Conservation (phyloP, 1,139 yeast species). For the Yamadazyma diddensiae region DNA sequence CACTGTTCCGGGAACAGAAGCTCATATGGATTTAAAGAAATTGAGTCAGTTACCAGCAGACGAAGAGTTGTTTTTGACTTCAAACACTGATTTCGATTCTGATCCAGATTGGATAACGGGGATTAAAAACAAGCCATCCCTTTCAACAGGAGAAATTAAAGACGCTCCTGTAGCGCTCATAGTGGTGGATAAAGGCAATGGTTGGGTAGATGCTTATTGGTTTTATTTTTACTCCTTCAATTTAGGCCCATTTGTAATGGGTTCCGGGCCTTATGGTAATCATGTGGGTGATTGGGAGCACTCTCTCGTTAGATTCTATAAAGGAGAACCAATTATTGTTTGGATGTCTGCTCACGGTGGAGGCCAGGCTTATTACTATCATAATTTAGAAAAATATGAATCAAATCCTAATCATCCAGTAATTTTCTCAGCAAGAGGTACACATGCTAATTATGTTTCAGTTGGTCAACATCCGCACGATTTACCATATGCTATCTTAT, state of each 20-base stretch:
- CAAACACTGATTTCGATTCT: slow-evolving; percentile 64
- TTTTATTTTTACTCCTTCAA: slow-evolving; percentile 93
- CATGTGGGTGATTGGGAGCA: slow-evolving; percentile 99
- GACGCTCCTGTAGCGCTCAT: slow-evolving; percentile 80
- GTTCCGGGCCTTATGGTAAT: slow-evolving; percentile 94
- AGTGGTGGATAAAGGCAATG: slow-evolving; percentile 89
- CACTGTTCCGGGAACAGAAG: slow-evolving; percentile 34
- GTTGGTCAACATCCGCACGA: slow-evolving; percentile 97
- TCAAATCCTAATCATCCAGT: slow-evolving; percentile 55
- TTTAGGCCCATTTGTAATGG: slow-evolving; percentile 96
- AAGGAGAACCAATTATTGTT: slow-evolving; percentile 81
- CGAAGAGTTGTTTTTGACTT: slow-evolving; percentile 50
- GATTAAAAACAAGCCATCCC: slow-evolving; percentile 58
- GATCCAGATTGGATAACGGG: slow-evolving; percentile 93
- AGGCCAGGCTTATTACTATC: slow-evolving; percentile 82
- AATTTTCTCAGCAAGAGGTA: slow-evolving; percentile 88
- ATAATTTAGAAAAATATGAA: slow-evolving; percentile 69
- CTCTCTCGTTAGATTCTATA: slow-evolving; percentile 75
- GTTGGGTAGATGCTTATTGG: slow-evolving; percentile 94
- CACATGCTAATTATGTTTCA: slow-evolving; percentile 96
- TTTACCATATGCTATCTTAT: slow-evolving; percentile 82
- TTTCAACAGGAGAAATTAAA: slow-evolving; percentile 65
- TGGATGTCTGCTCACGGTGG: slow-evolving; percentile 99
- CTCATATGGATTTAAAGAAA: slow-evolving; percentile 34
- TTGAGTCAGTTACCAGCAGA: slow-evolving; percentile 32